Evolutionary conservation across 2,329 filamentous ascomycete species (phyloP).

Genomic region (Parafenestella ontariensis): DNA sequence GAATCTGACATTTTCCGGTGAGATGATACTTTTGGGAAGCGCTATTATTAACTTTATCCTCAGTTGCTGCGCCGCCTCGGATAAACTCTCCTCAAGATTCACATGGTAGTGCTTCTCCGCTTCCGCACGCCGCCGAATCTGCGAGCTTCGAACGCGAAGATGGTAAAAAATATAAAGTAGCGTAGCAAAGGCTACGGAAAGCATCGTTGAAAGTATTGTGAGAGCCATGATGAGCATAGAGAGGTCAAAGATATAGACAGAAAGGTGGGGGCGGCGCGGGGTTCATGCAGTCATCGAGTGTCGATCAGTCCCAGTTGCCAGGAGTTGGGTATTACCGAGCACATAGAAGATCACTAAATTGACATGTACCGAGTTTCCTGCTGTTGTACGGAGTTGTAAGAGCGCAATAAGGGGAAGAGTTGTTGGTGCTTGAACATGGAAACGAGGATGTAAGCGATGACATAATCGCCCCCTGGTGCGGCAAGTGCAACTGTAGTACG

Average conservation of each 20-base stretch:
- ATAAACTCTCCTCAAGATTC: slow-evolving; percentile 6
- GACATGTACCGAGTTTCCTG: no score
- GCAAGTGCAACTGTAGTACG: no score
- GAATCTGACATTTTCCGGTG: slow-evolving; percentile 1
- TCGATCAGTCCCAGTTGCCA: no score
- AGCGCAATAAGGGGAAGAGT: no score
- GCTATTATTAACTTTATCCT: slow-evolving; percentile 14
- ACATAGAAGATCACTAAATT: no score
- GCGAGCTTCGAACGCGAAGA: slow-evolving; percentile 12
- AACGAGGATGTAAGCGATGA: no score
- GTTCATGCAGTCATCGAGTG: not conserved
- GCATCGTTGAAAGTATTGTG: slow-evolving; percentile 5
- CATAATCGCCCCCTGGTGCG: no score
- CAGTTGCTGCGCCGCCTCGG: slow-evolving; percentile 14
- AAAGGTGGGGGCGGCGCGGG: not conserved
- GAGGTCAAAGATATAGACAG: no score
- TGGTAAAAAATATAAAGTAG: slow-evolving; percentile 14
- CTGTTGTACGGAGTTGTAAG: no score
- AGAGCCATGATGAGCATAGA: slow-evolving; percentile 7
- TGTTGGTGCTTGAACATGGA: no score
- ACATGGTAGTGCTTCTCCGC: slow-evolving; percentile 10
- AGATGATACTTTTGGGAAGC: slow-evolving; percentile 19
- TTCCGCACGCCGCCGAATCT: slow-evolving; percentile 12
- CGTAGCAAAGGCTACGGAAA: slow-evolving; percentile 2
- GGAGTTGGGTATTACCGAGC: no score